phyloP scores from a whole-genome alignment of 768 basidiomycete genomes.

The Naganishia vaughanmartiniae region DNA sequence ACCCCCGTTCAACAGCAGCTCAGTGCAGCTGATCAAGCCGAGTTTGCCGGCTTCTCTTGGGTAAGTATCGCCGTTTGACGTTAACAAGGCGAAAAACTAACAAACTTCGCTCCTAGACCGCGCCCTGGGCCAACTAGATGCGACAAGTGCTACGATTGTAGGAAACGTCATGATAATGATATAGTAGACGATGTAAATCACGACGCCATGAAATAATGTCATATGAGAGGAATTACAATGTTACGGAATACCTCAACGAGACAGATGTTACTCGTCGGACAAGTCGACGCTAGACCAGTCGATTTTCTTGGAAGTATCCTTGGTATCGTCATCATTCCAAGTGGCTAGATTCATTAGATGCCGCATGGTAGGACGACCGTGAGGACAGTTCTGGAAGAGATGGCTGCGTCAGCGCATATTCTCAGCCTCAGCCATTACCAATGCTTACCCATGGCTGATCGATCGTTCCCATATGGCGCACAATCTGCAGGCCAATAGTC shows the following conservation, averaged over 20 bases:
- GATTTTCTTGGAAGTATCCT: neutral
- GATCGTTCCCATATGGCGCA: constrained; percentile 54
- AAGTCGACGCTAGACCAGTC: constrained; percentile 21
- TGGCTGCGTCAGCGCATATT: constrained; percentile 25
- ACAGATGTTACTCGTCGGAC: neutral
- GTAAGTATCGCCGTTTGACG: constrained; percentile 33
- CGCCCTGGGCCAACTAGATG: constrained; percentile 29
- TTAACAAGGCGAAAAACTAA: neutral
- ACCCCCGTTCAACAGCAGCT: constrained; percentile 96
- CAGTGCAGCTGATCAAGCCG: constrained; percentile 82
- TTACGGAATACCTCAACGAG: neutral
- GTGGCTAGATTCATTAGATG: constrained; percentile 48
- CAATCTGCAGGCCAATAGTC: constrained; percentile 16
- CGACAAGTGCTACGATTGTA: constrained; percentile 2
- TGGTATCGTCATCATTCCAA: constrained; percentile 17
- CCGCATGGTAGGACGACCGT: constrained; percentile 55
- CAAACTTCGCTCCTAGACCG: constrained; percentile 11
- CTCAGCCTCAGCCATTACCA: neutral
- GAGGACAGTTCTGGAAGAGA: constrained; percentile 50
- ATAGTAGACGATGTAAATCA: constrained; percentile 20
- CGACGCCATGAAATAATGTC: constrained; percentile 19
- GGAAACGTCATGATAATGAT: constrained; percentile 15
- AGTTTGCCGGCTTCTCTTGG: constrained; percentile 98
- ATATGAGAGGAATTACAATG: too few relatives aligned
- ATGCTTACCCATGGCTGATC: constrained; percentile 55